Evolutionary conservation across 768 basidiomycete genomes (phyloP).

Genomic region (Boletellus emodensis): DNA sequence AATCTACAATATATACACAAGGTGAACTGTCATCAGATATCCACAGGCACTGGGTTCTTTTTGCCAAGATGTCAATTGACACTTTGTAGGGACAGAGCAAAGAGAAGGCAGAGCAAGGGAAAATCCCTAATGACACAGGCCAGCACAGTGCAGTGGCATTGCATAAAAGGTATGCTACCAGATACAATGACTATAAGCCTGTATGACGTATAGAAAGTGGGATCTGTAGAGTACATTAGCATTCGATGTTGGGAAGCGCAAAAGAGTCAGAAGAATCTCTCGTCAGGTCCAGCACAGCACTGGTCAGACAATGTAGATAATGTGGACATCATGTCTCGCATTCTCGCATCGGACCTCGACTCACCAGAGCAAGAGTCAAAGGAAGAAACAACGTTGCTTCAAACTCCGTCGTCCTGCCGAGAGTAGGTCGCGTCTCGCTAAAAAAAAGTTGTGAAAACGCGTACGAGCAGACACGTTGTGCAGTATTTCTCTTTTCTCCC

Average conservation of each 20-base stretch:
- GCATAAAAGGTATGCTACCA: constrained; percentile 25
- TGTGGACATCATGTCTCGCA: constrained; percentile 52
- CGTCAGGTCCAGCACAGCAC: constrained; percentile 48
- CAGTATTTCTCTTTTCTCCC: constrained; percentile 1
- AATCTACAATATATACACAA: too few species aligned
- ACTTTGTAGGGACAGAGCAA: too few species aligned
- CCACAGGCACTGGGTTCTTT: too few species aligned
- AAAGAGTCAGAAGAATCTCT: constrained; percentile 31
- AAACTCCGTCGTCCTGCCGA: constrained; percentile 35
- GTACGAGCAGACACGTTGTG: constrained; percentile 3
- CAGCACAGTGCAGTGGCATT: too few species aligned
- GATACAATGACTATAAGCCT: constrained; percentile 27
- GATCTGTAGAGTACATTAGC: constrained; percentile 30
- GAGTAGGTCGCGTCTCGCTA: constrained; percentile 18
- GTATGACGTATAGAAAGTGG: constrained; percentile 14
- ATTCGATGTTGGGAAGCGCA: constrained; percentile 4
- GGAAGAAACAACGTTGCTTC: constrained; percentile 15
- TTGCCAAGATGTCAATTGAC: too few species aligned
- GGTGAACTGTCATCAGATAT: too few species aligned
- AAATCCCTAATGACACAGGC: too few species aligned
- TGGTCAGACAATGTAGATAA: constrained; percentile 95
- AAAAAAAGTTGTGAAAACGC: constrained; percentile 20
- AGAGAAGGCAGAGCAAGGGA: too few species aligned
- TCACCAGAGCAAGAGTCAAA: constrained; percentile 12
- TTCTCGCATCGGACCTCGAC: constrained; percentile 8